Conservation (phyloP, 805 yeast genomes). For the Lachancea waltii region DNA sequence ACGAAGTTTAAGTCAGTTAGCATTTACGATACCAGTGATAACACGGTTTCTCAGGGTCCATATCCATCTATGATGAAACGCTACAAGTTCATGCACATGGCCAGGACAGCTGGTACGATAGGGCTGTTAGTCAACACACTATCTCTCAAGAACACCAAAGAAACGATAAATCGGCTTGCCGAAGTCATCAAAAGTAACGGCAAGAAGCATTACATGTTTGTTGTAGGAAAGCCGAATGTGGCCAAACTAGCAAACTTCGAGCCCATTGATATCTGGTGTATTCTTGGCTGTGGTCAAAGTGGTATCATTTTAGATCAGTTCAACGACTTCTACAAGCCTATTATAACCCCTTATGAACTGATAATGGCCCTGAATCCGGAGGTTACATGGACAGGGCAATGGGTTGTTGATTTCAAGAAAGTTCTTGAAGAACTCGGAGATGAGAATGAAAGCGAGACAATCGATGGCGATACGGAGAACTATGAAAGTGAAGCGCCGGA, state of each 20-base stretch:
- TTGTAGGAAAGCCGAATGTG: conserved; percentile 96
- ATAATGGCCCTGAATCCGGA: conserved; percentile 71
- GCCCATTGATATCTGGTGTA: conserved; percentile 89
- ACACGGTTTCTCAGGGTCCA: conserved; percentile 45
- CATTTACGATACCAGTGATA: conserved; percentile 39
- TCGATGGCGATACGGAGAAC: conserved; percentile 10
- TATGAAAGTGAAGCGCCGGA: conserved; percentile 60
- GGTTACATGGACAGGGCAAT: conserved; percentile 85
- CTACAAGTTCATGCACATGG: conserved; percentile 78
- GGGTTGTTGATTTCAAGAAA: conserved; percentile 77
- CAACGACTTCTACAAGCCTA: conserved; percentile 82
- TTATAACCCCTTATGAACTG: conserved; percentile 89
- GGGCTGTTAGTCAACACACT: conserved; percentile 89
- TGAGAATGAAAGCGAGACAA: neutral
- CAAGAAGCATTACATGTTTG: conserved; percentile 89
- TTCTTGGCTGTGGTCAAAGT: conserved; percentile 89
- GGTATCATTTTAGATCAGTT: conserved; percentile 79
- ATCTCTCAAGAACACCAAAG: conserved; percentile 68
- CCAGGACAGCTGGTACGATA: conserved; percentile 85
- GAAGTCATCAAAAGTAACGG: conserved; percentile 63
- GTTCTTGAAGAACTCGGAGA: conserved; percentile 34
- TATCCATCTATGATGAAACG: conserved; percentile 76
- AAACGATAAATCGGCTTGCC: conserved; percentile 55
- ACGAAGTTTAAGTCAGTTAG: conserved; percentile 58
- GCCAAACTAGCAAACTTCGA: conserved; percentile 96